phyloP scores from a whole-genome alignment of 140 eudicot genomes.

The Stevia rebaudiana region DNA sequence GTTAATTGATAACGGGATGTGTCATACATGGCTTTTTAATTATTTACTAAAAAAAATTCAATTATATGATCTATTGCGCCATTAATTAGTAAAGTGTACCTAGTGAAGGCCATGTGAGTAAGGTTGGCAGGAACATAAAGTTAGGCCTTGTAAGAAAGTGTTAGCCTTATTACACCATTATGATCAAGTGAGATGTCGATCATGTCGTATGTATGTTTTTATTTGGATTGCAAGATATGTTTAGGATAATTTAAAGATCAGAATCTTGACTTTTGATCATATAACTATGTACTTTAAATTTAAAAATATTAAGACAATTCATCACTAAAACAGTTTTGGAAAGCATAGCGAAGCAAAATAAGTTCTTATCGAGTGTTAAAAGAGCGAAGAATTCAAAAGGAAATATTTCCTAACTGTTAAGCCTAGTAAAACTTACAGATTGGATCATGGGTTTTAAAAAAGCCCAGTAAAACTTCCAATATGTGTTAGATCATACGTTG shows the following conservation, averaged over 20 bases:
- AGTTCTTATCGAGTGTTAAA: too few relatives aligned
- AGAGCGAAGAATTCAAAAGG: too few relatives aligned
- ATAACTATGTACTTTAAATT: background rate
- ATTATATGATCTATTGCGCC: background rate
- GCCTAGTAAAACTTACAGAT: too few relatives aligned
- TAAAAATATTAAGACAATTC: too few relatives aligned
- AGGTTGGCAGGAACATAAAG: conserved; percentile 38
- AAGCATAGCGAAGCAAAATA: too few relatives aligned
- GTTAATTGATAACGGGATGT: background rate
- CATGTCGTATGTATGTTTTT: conserved; percentile 12
- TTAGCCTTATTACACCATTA: conserved; percentile 25
- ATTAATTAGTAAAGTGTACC: conserved; percentile 8
- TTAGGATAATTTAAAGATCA: background rate
- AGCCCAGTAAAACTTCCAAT: too few relatives aligned
- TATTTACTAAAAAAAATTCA: background rate
- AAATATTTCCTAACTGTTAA: too few relatives aligned
- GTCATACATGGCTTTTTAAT: background rate
- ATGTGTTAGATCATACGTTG: too few relatives aligned
- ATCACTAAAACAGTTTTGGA: too few relatives aligned
- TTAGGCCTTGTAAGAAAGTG: conserved; percentile 22
- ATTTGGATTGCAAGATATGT: conserved; percentile 11
- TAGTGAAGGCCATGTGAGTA: conserved; percentile 34
- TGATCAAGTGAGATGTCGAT: conserved; percentile 19
- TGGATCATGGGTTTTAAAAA: too few relatives aligned
- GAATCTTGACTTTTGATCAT: background rate